Conservation (phyloP, 202 grass and related monocot species). For the Elaeis oleifera region DNA sequence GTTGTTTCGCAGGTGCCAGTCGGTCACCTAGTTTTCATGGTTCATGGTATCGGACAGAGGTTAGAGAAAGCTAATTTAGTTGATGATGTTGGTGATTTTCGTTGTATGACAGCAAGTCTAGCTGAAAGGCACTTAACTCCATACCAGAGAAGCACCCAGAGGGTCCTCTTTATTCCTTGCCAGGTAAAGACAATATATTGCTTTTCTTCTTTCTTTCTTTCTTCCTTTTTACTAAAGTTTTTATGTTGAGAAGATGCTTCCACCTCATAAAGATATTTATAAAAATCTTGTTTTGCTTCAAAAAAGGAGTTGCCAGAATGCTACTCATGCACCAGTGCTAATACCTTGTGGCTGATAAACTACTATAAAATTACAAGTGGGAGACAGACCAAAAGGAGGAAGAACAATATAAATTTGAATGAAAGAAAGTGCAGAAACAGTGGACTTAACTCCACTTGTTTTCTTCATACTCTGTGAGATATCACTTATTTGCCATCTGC, state of each 20-base stretch:
- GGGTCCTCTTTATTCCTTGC: conserved; percentile 96
- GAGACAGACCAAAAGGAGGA: too few species aligned
- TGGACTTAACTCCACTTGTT: too few species aligned
- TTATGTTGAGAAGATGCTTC: neutral
- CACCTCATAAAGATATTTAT: too few species aligned
- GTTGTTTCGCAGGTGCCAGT: conserved; percentile 67
- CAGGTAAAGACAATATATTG: conserved; percentile 42
- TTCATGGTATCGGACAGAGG: conserved; percentile 96
- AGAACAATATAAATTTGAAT: too few species aligned
- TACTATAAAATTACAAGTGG: too few species aligned
- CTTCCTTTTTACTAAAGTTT: conserved; percentile 2
- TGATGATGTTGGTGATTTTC: conserved; percentile 96
- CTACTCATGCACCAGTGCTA: too few species aligned
- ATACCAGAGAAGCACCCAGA: conserved; percentile 88
- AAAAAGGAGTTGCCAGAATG: too few species aligned
- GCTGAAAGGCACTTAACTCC: conserved; percentile 89
- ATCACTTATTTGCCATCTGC: too few species aligned
- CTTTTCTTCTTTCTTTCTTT: neutral
- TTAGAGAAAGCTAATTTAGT: conserved; percentile 97
- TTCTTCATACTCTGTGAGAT: too few species aligned
- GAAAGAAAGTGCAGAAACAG: too few species aligned
- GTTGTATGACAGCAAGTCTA: conserved; percentile 62
- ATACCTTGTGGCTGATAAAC: too few species aligned
- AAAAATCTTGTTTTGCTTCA: too few species aligned
- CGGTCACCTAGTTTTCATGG: conserved; percentile 95